Percentiles rank a stretch among this genome's conserved stretches.
These are phyloP conservation scores for Ascochyta lentis DNA, from an alignment of 2,329 filamentous ascomycete genomes.

Conservation along the genomic window DNA sequence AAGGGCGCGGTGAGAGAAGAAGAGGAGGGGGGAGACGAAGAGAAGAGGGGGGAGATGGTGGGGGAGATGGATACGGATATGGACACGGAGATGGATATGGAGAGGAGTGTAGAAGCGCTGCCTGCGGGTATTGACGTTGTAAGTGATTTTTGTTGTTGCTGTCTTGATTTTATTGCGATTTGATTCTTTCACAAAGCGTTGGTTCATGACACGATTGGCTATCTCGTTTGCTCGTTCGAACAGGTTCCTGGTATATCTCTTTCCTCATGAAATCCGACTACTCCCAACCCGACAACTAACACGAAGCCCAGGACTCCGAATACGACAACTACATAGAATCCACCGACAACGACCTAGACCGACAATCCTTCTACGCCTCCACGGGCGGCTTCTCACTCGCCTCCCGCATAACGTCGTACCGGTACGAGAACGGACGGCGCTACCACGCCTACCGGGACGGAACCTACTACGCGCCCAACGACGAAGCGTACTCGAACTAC, in stretches of 20 bases:
- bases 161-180: background rate
- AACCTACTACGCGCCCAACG: conserved; percentile 45
- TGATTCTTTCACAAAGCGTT: too few relatives aligned
- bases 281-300: too few relatives aligned
- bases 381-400: conserved; percentile 47
- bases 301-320: conserved; percentile 26
- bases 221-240: too few relatives aligned
- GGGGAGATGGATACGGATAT: background rate
- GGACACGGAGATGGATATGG: background rate
- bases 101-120: background rate
- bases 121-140: conserved; percentile 22
- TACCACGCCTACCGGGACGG: conserved; percentile 47
- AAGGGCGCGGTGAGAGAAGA: conserved; percentile 4
- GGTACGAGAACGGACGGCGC: conserved; percentile 47
- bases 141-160: conserved; percentile 5
- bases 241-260: too few relatives aligned
- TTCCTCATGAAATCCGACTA: too few relatives aligned
- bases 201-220: too few relatives aligned
- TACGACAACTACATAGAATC: conserved; percentile 34
- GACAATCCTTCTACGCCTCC: conserved; percentile 35
- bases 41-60: conserved; percentile 2
- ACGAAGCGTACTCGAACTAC: conserved; percentile 37
- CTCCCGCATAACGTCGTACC: conserved; percentile 49
- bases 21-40: conserved; percentile 5
- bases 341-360: conserved; percentile 35